These are phyloP conservation scores for Malus orientalis DNA, from an alignment of 306 rosid species.

Conservation along the genomic window DNA sequence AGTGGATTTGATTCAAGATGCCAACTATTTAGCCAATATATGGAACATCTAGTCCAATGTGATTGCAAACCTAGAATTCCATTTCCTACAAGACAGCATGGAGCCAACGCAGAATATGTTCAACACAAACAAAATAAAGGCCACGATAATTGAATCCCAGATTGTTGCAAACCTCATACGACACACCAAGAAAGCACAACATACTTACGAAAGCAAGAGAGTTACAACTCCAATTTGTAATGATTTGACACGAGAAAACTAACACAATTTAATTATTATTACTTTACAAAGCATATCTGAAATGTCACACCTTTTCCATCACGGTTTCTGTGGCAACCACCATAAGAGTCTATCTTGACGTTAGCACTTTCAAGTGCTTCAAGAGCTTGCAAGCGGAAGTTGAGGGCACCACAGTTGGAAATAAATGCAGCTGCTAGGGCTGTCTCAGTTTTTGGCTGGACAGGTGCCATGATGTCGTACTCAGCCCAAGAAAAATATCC, in stretches of 20 bases:
- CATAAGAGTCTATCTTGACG: constrained; percentile 74
- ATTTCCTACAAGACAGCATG: neutral
- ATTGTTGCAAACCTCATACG: neutral
- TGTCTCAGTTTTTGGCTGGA: constrained; percentile 69
- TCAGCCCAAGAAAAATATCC: constrained; percentile 99
- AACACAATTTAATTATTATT: neutral
- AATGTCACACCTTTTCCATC: constrained; percentile 56
- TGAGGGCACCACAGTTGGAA: constrained; percentile 93
- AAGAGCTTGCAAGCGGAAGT: constrained; percentile 93
- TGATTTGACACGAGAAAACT: neutral
- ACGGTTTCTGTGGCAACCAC: constrained; percentile 84
- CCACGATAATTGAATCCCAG: neutral
- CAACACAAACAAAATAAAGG: neutral
- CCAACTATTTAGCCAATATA: neutral
- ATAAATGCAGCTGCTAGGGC: constrained; percentile 97
- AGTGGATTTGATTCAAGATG: neutral
- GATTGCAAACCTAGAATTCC: neutral
- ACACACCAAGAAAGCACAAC: neutral
- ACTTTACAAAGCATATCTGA: neutral
- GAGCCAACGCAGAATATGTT: neutral
- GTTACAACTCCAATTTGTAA: neutral
- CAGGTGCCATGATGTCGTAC: constrained; percentile 90
- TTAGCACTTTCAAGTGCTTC: constrained; percentile 69
- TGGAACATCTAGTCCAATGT: neutral
- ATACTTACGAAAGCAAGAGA: neutral